Base-by-base conservation (phyloP, 148 eudicot genomes). In the Rhododendron kiyosumense region DNA sequence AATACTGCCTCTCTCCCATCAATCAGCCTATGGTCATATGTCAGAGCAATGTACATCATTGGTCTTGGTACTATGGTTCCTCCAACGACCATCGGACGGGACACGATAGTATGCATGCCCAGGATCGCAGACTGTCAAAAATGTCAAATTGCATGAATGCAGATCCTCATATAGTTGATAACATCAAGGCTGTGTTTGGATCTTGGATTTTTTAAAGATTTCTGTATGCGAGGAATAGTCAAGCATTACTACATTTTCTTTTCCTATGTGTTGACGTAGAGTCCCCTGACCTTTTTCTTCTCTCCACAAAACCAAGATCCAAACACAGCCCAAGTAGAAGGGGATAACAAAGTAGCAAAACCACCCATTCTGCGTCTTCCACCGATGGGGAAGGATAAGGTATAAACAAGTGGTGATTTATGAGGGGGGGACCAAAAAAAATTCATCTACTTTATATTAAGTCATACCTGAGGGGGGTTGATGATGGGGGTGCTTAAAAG, bases 1-100 rank as follows among this genome's bases (percentile, higher is more conserved):
- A 93, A 93, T 20, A 95, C 98, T 1, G 99, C 99, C 93, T 97
- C 99, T 93, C 99, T 95, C 36, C 98, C 98, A 81, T 97, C 99
- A 86, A 97, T 94, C 85, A 97, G 95, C 89, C 99, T 86, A 87
- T 97, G 99, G 86, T 97, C 99, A 85, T 97, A 97, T 61, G 99
- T 95, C 84, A 97, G 90, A 77, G 99, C 99, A 84, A 97, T 89
- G 89, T 94, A 91, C 98, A 97, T 97, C 98, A 97, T 95, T 4
- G 99, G 99, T 88, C 98, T 93, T 38, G 99, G 87, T 52, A 93
- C 92, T 61, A 95, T 77, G 90, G 93, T 88, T 24, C 92, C 92
- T 82, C 90, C 94, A 85, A 92, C 93, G 5, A 92, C 94, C 94
- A 92, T 92, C 3, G 94, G 92, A 26, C 92, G 94, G 79, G 73